Conservation (phyloP, 805 yeast genomes). For the Zygosaccharomyces bisporus region DNA sequence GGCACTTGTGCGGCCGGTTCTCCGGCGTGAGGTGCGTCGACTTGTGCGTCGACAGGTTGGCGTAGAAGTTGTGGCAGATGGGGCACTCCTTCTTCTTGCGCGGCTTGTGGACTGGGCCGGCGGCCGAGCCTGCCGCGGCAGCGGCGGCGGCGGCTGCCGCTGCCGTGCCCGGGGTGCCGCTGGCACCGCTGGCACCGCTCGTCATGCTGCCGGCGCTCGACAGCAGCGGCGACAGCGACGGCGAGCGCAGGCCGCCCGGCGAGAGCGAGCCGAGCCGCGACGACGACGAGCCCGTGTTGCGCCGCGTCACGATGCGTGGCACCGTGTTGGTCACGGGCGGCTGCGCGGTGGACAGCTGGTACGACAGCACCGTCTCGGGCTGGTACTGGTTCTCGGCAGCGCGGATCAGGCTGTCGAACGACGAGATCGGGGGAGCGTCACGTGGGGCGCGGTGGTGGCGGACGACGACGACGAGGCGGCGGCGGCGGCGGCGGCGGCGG, state of each 20-base stretch:
- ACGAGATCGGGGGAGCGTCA: conserved; percentile 32
- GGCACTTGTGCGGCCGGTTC: conserved; percentile 73
- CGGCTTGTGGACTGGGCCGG: conserved; percentile 37
- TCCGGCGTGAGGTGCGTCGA: conserved; percentile 71
- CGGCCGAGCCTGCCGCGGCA: too few species aligned
- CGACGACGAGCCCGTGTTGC: conserved; percentile 16
- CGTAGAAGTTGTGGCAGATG: conserved; percentile 61
- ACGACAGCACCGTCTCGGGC: conserved; percentile 13
- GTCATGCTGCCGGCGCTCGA: background rate
- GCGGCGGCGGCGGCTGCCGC: conserved; percentile 1
- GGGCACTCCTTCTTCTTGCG: conserved; percentile 71
- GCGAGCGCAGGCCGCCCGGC: conserved; percentile 9
- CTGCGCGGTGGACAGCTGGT: conserved; percentile 14
- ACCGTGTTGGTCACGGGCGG: conserved; percentile 20
- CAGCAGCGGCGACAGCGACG: conserved; percentile 9
- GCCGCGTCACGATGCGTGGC: conserved; percentile 25
- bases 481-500: background rate
- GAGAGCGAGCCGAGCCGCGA: conserved; percentile 21
- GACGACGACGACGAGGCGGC: background rate
- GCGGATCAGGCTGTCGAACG: conserved; percentile 30
- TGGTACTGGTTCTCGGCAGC: conserved; percentile 29
- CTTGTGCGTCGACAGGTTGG: conserved; percentile 79
- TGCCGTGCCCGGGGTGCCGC: conserved; percentile 2
- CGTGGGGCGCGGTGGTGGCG: conserved; percentile 4
- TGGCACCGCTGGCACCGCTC: conserved; percentile 6